Percentiles rank a stretch among this genome's conserved stretches.
Conservation (phyloP, 2,329 filamentous ascomycete genomes). For the Penicillium sp. region DNA sequence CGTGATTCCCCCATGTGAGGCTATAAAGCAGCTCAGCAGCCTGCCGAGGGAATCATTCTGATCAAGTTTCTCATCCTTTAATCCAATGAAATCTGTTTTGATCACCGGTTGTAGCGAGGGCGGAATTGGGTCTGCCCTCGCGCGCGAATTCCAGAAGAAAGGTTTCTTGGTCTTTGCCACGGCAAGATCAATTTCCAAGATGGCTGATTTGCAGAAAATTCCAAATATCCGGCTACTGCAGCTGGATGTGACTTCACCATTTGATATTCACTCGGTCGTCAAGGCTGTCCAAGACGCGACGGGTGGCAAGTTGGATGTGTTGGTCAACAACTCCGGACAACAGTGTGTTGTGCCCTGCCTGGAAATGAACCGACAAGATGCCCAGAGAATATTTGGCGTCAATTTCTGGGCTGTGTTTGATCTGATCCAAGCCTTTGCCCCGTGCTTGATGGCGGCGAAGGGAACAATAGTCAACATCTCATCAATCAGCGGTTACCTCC, state of each 20-base stretch:
- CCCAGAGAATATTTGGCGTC: constrained; percentile 18
- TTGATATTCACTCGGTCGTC: constrained; percentile 28
- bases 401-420: constrained; percentile 33
- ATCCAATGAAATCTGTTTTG: constrained; percentile 10
- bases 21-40: no score
- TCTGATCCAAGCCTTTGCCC: constrained; percentile 29
- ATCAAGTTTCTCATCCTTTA: not conserved
- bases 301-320: constrained; percentile 34
- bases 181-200: constrained; percentile 31
- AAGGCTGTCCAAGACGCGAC: constrained; percentile 21
- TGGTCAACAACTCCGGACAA: constrained; percentile 45
- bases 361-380: not conserved
- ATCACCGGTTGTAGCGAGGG: constrained; percentile 42
- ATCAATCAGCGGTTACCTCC: constrained; percentile 6
- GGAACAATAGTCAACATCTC: constrained; percentile 31
- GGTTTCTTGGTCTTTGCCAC: constrained; percentile 42
- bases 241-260: constrained; percentile 29
- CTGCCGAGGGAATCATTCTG: no score
- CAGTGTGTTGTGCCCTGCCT: constrained; percentile 35
- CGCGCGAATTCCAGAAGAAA: constrained; percentile 30
- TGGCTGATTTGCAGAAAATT: constrained; percentile 19
- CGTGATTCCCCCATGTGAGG: no score
- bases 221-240: constrained; percentile 27
- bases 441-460: constrained; percentile 21
- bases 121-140: constrained; percentile 41